Evolutionary conservation across 768 basidiomycete genomes (phyloP).

Genomic region (Suillus subaureus): DNA sequence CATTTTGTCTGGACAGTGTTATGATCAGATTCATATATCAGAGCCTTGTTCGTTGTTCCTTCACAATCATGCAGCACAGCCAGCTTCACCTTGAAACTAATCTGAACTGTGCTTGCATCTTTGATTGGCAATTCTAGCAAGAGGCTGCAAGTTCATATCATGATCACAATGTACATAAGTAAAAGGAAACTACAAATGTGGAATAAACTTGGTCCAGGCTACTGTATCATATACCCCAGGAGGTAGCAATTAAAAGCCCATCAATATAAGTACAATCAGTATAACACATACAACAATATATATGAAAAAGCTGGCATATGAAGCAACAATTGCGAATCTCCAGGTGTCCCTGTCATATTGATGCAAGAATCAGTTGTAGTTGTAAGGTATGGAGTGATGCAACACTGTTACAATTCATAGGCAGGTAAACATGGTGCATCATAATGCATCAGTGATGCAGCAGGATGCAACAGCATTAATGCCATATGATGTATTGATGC

Average conservation of each 20-base stretch:
- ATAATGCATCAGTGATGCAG: background rate
- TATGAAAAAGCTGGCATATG: background rate
- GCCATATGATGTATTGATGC: too few relatives aligned
- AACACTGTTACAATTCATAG: background rate
- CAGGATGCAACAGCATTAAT: background rate
- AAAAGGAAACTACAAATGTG: constrained; percentile 5
- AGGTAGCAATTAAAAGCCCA: constrained; percentile 16
- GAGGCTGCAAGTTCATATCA: background rate
- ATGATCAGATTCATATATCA: background rate
- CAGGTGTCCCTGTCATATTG: too few relatives aligned
- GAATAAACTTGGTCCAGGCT: constrained; percentile 21
- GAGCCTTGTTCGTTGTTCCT: background rate
- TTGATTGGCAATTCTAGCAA: background rate
- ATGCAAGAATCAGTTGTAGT: background rate
- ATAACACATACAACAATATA: constrained; percentile 17
- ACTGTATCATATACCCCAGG: constrained; percentile 15
- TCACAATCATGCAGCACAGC: background rate
- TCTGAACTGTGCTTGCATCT: background rate
- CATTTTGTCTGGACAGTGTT: background rate
- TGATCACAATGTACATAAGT: background rate
- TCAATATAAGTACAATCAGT: constrained; percentile 15
- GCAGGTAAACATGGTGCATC: background rate
- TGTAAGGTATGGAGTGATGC: background rate
- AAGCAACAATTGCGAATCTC: too few relatives aligned
- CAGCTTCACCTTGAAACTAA: background rate